phyloP scores from a whole-genome alignment of 2,329 filamentous ascomycete species.

The Fusarium scirpi region DNA sequence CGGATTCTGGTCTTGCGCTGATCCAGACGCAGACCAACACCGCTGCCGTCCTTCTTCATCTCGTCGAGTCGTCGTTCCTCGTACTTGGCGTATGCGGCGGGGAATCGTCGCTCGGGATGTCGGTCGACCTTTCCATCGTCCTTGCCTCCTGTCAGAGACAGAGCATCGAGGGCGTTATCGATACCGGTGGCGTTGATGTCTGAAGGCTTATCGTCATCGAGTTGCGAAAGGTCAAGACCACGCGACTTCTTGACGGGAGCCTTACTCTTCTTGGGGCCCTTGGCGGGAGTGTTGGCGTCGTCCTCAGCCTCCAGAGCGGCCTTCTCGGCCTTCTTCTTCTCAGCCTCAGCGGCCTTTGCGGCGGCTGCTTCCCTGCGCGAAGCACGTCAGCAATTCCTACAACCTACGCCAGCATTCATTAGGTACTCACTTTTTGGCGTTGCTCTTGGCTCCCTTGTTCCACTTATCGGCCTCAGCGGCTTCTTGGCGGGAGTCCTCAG shows the following conservation, averaged over 20 bases:
- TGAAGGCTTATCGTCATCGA: slow-evolving; percentile 71
- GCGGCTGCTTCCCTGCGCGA: slow-evolving; percentile 53
- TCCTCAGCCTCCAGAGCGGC: slow-evolving; percentile 87
- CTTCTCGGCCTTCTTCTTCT: slow-evolving; percentile 93
- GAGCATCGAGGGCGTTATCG: slow-evolving; percentile 91
- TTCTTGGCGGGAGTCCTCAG: slow-evolving; percentile 73
- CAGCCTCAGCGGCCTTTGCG: slow-evolving; percentile 82
- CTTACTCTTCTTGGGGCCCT: slow-evolving; percentile 76
- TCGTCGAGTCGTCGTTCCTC: slow-evolving; percentile 85
- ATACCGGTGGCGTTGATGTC: slow-evolving; percentile 87
- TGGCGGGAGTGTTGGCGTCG: slow-evolving; percentile 72
- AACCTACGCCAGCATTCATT: neutral
- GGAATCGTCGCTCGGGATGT: slow-evolving; percentile 88
- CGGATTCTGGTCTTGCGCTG: slow-evolving; percentile 86
- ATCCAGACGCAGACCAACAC: slow-evolving; percentile 78
- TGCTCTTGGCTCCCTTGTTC: slow-evolving; percentile 87
- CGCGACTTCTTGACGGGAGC: slow-evolving; percentile 75
- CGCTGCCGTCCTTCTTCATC: slow-evolving; percentile 83
- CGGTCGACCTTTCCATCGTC: slow-evolving; percentile 80
- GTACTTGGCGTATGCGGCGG: slow-evolving; percentile 85
- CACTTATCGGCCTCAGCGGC: slow-evolving; percentile 81
- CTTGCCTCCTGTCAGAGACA: slow-evolving; percentile 71
- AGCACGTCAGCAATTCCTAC: slow-evolving; percentile 18
- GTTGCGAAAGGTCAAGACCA: slow-evolving; percentile 79
- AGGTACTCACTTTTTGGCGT: slow-evolving; percentile 81